phyloP scores from a whole-genome alignment of 75 land plant genomes.

The Pinus tabuliformis region DNA sequence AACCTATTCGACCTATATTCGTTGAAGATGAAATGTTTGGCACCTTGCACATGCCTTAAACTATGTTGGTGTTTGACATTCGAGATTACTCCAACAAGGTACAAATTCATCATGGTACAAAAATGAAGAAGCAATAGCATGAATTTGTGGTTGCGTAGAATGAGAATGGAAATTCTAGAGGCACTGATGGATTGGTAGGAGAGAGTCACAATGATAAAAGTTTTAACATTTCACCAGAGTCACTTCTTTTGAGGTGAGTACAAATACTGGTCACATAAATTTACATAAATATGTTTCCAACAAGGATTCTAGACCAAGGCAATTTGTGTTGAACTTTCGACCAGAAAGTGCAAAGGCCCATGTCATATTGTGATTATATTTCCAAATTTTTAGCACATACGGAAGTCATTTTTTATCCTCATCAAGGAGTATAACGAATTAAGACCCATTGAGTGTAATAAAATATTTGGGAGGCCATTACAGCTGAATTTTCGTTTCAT shows the following conservation, averaged over 20 bases:
- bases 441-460: conserved; percentile 67
- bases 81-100: too few relatives aligned
- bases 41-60: too few relatives aligned
- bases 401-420: conserved; percentile 30
- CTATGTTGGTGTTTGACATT: too few relatives aligned
- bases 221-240: not conserved
- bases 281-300: conserved; percentile 46
- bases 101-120: too few relatives aligned
- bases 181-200: not conserved
- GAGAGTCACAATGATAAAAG: not conserved
- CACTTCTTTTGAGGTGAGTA: conserved; percentile 31
- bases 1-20: too few relatives aligned
- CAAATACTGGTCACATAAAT: conserved; percentile 86
- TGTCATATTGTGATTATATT: not conserved
- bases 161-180: too few relatives aligned
- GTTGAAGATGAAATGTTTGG: too few relatives aligned
- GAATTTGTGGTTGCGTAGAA: too few relatives aligned
- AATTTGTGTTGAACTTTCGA: conserved; percentile 70
- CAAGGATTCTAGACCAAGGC: conserved; percentile 55
- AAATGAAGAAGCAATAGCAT: too few relatives aligned
- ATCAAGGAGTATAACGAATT: conserved; percentile 65
- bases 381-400: conserved; percentile 15
- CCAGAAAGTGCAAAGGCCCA: conserved; percentile 73
- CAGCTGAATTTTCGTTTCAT: conserved; percentile 70
- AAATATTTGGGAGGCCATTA: conserved; percentile 75